phyloP scores from a whole-genome alignment of 2,329 filamentous ascomycete genomes.

The Trichoderma pleuroti region DNA sequence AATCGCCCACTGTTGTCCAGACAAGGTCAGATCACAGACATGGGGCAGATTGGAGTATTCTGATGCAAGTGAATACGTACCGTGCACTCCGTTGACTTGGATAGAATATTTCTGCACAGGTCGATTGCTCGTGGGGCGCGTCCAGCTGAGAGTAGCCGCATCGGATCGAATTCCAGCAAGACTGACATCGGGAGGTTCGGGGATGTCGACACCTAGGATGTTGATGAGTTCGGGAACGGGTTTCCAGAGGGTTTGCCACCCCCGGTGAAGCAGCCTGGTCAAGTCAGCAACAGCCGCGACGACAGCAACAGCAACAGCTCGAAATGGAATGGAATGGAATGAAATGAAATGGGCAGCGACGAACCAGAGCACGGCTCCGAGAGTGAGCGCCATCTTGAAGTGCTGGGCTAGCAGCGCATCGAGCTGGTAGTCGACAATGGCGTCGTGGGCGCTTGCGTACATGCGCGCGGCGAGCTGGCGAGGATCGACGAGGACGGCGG shows the following conservation, averaged over 20 bases:
- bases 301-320: not conserved
- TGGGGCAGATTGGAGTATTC: not conserved
- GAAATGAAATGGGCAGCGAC: not conserved
- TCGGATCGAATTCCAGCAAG: slow-evolving; percentile 85
- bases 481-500: slow-evolving; percentile 34
- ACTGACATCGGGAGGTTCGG: slow-evolving; percentile 82
- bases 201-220: slow-evolving; percentile 90
- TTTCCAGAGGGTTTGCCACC: slow-evolving; percentile 84
- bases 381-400: slow-evolving; percentile 54
- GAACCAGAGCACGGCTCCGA: slow-evolving; percentile 52
- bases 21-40: slow-evolving; percentile 1
- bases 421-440: slow-evolving; percentile 41
- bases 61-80: slow-evolving; percentile 46
- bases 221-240: slow-evolving; percentile 87
- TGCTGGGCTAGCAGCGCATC: slow-evolving; percentile 47
- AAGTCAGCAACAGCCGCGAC: not conserved
- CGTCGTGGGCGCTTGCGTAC: slow-evolving; percentile 29
- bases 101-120: slow-evolving; percentile 84
- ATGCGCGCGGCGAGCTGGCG: slow-evolving; percentile 31
- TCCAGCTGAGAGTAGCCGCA: slow-evolving; percentile 89
- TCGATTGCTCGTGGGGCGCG: slow-evolving; percentile 61
- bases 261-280: slow-evolving; percentile 76
- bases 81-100: slow-evolving; percentile 88
- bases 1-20: slow-evolving; percentile 67
- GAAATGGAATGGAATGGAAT: not conserved